phyloP scores from a whole-genome alignment of 2,329 filamentous ascomycete genomes.

The Pseudogymnoascus sp. region DNA sequence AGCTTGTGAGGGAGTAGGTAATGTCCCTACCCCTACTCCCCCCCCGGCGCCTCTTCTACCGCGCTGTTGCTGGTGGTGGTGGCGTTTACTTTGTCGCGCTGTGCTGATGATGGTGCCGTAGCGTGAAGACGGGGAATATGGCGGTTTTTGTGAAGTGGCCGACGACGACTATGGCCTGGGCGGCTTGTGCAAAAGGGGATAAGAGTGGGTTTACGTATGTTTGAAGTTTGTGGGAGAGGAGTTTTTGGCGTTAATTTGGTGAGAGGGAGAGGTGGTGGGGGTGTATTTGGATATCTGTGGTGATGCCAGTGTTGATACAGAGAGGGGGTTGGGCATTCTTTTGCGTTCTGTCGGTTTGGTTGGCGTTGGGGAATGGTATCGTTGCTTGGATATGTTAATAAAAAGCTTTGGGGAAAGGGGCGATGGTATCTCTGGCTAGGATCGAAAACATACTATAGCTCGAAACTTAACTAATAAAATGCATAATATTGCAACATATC shows the following conservation, averaged over 20 bases:
- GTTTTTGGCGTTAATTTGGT: too few species aligned
- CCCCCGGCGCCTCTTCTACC: too few species aligned
- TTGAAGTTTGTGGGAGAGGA: too few species aligned
- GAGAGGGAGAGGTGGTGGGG: neutral
- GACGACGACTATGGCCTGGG: neutral
- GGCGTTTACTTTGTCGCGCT: too few species aligned
- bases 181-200: too few species aligned
- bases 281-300: neutral
- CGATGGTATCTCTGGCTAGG: neutral
- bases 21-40: too few species aligned
- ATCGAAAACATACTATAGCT: neutral
- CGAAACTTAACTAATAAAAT: neutral
- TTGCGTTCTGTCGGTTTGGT: neutral
- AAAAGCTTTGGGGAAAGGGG: neutral
- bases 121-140: neutral
- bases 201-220: too few species aligned
- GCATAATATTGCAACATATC: neutral
- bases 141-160: neutral
- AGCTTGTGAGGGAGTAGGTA: neutral
- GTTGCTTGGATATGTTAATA: neutral
- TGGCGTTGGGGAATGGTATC: neutral
- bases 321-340: neutral
- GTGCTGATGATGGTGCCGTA: neutral
- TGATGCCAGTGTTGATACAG: neutral
- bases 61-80: neutral